Conservation (phyloP, 2,329 filamentous ascomycete genomes). For the Epichloe uncinata region DNA sequence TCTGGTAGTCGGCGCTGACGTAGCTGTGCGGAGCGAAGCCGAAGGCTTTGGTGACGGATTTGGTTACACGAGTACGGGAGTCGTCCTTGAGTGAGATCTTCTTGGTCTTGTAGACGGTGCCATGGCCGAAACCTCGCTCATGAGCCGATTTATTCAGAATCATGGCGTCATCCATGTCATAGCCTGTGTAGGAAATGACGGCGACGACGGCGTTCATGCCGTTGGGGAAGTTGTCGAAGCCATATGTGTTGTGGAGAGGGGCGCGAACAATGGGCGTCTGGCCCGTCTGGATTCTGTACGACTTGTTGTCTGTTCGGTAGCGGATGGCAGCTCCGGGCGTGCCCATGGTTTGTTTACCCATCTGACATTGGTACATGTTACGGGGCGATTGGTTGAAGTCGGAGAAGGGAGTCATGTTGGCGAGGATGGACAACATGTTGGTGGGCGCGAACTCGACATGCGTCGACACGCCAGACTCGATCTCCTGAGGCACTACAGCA, state of each 20-base stretch:
- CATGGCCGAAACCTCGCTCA: constrained; percentile 89
- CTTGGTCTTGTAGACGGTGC: constrained; percentile 97
- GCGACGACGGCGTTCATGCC: constrained; percentile 91
- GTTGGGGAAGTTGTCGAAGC: constrained; percentile 96
- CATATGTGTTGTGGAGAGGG: constrained; percentile 89
- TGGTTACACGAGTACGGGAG: constrained; percentile 49
- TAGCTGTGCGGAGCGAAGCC: constrained; percentile 74
- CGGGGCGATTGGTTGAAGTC: constrained; percentile 97
- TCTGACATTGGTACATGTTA: constrained; percentile 99
- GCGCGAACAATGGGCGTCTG: constrained; percentile 90
- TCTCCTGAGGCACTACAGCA: constrained; percentile 76
- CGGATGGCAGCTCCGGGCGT: constrained; percentile 75
- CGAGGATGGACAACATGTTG: constrained; percentile 92
- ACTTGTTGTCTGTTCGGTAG: constrained; percentile 93
- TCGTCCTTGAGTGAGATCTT: constrained; percentile 78
- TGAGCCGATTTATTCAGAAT: constrained; percentile 96
- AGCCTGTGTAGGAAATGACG: constrained; percentile 96
- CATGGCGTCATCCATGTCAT: constrained; percentile 99
- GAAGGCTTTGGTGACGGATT: constrained; percentile 68
- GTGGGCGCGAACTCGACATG: constrained; percentile 92
- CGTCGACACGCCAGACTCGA: constrained; percentile 76
- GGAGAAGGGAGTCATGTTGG: constrained; percentile 97
- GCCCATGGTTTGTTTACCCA: constrained; percentile 99
- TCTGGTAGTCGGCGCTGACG: constrained; percentile 56
- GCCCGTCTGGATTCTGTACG: constrained; percentile 86